Base-by-base conservation (phyloP, 768 basidiomycete species). In the Leccinum subgranulosum region DNA sequence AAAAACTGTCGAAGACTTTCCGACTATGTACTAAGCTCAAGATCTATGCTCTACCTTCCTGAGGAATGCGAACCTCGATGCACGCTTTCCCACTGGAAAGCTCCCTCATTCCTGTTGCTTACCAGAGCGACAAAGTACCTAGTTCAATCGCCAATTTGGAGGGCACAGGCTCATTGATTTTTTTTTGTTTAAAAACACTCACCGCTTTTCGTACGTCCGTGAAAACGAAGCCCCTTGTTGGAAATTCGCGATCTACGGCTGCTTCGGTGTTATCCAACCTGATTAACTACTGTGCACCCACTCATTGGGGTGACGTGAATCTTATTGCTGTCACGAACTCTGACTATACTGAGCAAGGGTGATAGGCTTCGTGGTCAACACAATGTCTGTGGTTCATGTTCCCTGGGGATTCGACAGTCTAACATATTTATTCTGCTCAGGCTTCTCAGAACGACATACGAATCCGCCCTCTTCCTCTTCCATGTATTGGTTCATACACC, bases 281-380 rank as follows among this genome's bases (percentile, higher is more conserved):
- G 10, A 41, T 41, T 10, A 19, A 41, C n/a, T 41, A 19, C n/a
- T 41, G 4, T 36, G 15, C 6, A 15, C 34, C 34, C 7, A 36
- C 34, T 17, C 55, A 58, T 36, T 61, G 60, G 60, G 57, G 47
- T 28, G 23, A 48, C 11, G 27, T 48, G 6, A 17, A 48, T 12
- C 21, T 27, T 48, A 17, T n/a, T 48, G 15, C 19, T 21, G 17
- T 28, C 23, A 23, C 23, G 23, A 23, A 23, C 23, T 23, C 23
- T 23, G 23, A 23, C 23, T 23, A 23, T 23, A 23, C 23, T 23
- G 23, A 23, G 23, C 23, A 23, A 23, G 23, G 45, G 12, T 14
- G 25, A 47, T 23, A 59, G 58, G 58, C 39, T 58, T 49, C 27
- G 57, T 58, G 29, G 29, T 52, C 17, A 12, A 47, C 34, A 61